Evolutionary conservation across 2,329 filamentous ascomycete genomes (phyloP).

Genomic region (Colletotrichum falcatum): DNA sequence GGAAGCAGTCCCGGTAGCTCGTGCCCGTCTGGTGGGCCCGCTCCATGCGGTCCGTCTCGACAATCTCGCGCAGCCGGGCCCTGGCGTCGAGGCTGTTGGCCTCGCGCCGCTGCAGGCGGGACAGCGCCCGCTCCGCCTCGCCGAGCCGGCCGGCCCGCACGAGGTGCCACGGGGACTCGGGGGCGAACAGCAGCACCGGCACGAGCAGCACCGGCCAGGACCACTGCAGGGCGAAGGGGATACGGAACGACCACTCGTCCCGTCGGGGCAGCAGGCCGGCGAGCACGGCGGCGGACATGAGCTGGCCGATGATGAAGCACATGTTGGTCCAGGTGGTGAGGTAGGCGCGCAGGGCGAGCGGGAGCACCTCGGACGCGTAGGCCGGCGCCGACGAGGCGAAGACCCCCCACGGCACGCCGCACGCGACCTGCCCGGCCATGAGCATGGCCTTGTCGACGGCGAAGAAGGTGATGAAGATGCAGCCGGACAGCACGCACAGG

Average conservation of each 20-base stretch:
- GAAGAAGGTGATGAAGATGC: slow-evolving; percentile 56
- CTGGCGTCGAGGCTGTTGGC: slow-evolving; percentile 47
- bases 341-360: slow-evolving; percentile 56
- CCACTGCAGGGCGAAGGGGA: slow-evolving; percentile 63
- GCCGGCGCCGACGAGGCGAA: slow-evolving; percentile 59
- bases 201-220: slow-evolving; percentile 59
- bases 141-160: slow-evolving; percentile 52
- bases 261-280: slow-evolving; percentile 49
- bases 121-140: slow-evolving; percentile 47
- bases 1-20: slow-evolving; percentile 56
- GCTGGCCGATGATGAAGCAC: slow-evolving; percentile 56
- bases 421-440: slow-evolving; percentile 51
- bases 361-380: slow-evolving; percentile 60
- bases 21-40: slow-evolving; percentile 49
- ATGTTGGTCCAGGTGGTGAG: slow-evolving; percentile 60
- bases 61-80: slow-evolving; percentile 54
- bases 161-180: slow-evolving; percentile 60
- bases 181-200: slow-evolving; percentile 55
- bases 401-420: slow-evolving; percentile 54
- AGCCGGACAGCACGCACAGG: slow-evolving; percentile 49
- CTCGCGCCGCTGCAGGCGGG: slow-evolving; percentile 43
- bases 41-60: slow-evolving; percentile 56
- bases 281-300: slow-evolving; percentile 55
- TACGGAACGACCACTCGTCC: slow-evolving; percentile 59
- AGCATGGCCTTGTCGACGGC: slow-evolving; percentile 49